phyloP scores from a whole-genome alignment of 2,329 filamentous ascomycete species.

The Rhynchosporium secalis region DNA sequence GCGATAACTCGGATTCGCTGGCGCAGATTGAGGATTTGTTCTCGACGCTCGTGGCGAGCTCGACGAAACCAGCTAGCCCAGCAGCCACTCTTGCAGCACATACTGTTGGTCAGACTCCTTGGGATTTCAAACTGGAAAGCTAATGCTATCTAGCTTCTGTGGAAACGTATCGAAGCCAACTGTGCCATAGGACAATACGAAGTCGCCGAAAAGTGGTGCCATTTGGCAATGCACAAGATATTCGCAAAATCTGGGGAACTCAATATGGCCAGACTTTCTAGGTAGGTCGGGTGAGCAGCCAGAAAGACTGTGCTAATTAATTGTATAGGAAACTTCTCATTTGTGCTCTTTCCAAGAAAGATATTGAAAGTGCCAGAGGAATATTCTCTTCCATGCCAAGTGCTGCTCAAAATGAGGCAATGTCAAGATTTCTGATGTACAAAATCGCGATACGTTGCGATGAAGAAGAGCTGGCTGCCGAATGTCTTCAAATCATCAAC shows the following conservation, averaged over 20 bases:
- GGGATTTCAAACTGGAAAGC: conserved; percentile 17
- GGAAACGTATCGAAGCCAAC: conserved; percentile 71
- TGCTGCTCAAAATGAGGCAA: conserved; percentile 56
- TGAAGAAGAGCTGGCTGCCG: conserved; percentile 58
- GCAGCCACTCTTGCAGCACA: conserved; percentile 67
- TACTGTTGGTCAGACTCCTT: conserved; percentile 50
- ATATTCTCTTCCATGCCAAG: conserved; percentile 61
- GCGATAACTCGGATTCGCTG: conserved; percentile 40
- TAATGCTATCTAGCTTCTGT: conserved; percentile 61
- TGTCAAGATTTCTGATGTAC: conserved; percentile 74
- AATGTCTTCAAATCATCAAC: conserved; percentile 63
- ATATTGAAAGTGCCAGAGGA: conserved; percentile 54
- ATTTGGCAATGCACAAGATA: conserved; percentile 62
- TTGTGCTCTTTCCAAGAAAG: conserved; percentile 62
- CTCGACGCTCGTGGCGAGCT: conserved; percentile 48
- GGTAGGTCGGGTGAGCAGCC: conserved; percentile 45
- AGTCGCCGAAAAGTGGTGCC: conserved; percentile 69
- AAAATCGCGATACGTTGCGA: conserved; percentile 64
- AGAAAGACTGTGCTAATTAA: conserved; percentile 1
- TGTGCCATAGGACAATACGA: conserved; percentile 54
- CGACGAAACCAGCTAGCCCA: conserved; percentile 52
- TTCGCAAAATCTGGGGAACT: conserved; percentile 65
- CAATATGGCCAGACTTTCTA: conserved; percentile 68
- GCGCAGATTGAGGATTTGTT: conserved; percentile 46
- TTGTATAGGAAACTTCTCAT: conserved; percentile 67